These are phyloP conservation scores for Mortierella sp. DNA, from an alignment of 371 early-diverging fungal genomes.

Conservation along the genomic window DNA sequence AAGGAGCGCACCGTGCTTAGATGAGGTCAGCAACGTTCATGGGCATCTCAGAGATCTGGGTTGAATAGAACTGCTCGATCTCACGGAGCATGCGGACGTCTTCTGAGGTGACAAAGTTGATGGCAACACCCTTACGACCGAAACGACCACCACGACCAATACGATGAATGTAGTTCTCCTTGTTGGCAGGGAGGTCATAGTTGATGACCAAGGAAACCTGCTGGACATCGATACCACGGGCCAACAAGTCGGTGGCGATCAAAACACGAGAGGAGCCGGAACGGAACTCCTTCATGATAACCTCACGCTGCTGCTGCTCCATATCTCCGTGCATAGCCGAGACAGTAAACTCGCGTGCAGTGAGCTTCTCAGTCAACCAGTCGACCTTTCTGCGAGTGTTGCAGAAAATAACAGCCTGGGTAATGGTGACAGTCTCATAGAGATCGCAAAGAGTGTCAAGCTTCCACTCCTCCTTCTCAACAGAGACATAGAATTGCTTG, in stretches of 20 bases:
- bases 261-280: constrained; percentile 94
- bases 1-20: constrained; percentile 46
- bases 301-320: constrained; percentile 96
- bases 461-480: constrained; percentile 93
- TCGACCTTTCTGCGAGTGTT: constrained; percentile 96
- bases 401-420: constrained; percentile 97
- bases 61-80: constrained; percentile 97
- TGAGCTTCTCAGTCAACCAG: constrained; percentile 88
- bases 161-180: constrained; percentile 98
- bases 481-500: constrained; percentile 94
- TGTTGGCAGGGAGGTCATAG: constrained; percentile 97
- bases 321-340: constrained; percentile 98
- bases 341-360: constrained; percentile 88
- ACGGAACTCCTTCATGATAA: constrained; percentile 98
- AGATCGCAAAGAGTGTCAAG: constrained; percentile 92
- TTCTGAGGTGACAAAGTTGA: constrained; percentile 97
- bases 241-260: constrained; percentile 98
- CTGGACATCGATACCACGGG: constrained; percentile 99
- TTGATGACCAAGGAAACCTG: constrained; percentile 98
- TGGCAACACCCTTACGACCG: constrained; percentile 99
- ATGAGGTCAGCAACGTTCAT: constrained; percentile 88
- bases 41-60: constrained; percentile 97
- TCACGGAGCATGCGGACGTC: constrained; percentile 93
- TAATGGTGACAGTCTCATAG: constrained; percentile 91
- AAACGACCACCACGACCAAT: constrained; percentile 99